These are phyloP conservation scores for Penicillium brasilianum DNA, from an alignment of 2,329 filamentous ascomycete genomes.

Conservation along the genomic window DNA sequence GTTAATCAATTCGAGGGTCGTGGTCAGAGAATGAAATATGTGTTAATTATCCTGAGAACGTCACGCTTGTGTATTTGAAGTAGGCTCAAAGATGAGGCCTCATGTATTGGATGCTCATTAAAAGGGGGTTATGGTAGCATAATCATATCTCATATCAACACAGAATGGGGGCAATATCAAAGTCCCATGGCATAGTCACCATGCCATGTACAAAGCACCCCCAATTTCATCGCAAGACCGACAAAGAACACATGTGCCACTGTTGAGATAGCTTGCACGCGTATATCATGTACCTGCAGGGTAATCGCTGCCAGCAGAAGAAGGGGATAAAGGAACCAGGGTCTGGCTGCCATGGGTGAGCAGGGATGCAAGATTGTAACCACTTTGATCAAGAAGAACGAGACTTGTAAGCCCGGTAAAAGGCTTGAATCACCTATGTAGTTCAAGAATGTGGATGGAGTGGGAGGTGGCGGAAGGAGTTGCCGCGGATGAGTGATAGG, in stretches of 20 bases:
- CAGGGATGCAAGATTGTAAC: slow-evolving; percentile 69
- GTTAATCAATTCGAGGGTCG: background rate
- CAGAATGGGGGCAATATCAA: background rate
- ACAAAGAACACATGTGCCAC: slow-evolving; percentile 55
- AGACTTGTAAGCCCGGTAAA: slow-evolving; percentile 57
- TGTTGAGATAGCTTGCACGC: slow-evolving; percentile 49
- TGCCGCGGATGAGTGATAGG: slow-evolving; percentile 22
- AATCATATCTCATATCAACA: slow-evolving; percentile 8
- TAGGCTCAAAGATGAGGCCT: background rate
- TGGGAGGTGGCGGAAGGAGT: slow-evolving; percentile 50
- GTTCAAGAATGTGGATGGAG: slow-evolving; percentile 35
- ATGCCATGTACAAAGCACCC: slow-evolving; percentile 40
- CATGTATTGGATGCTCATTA: background rate
- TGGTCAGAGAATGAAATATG: too few species aligned
- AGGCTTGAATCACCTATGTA: slow-evolving; percentile 33
- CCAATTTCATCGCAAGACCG: slow-evolving; percentile 45
- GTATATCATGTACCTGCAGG: slow-evolving; percentile 45
- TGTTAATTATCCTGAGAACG: background rate
- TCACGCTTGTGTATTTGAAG: background rate
- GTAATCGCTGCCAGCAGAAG: slow-evolving; percentile 72
- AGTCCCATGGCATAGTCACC: slow-evolving; percentile 3
- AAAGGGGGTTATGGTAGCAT: background rate
- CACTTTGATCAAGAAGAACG: slow-evolving; percentile 72
- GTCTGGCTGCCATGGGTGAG: slow-evolving; percentile 70
- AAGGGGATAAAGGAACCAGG: slow-evolving; percentile 69